A percentile compares a stretch with the other conserved stretches of the same genome.
Evolutionary conservation across 306 rosid genomes (phyloP).

Genomic region (Psophocarpus tetragonolobus): DNA sequence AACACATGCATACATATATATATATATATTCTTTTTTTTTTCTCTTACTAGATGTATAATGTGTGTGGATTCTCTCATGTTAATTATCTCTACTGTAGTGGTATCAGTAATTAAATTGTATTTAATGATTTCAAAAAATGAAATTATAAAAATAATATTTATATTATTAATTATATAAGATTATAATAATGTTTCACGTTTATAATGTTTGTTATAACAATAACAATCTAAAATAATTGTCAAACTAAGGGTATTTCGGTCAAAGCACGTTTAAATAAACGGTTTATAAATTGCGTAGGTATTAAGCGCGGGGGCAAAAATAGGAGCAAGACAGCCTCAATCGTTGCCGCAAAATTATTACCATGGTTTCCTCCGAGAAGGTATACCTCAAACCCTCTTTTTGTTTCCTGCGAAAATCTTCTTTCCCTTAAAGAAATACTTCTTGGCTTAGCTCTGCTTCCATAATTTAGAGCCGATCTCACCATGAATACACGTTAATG

Average conservation of each 20-base stretch:
- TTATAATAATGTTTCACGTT: too few species aligned
- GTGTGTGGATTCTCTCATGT: too few species aligned
- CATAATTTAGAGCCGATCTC: not conserved
- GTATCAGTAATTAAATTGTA: too few species aligned
- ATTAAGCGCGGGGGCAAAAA: not conserved
- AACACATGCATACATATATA: too few species aligned
- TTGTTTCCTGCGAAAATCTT: not conserved
- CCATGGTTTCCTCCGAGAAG: constrained; percentile 31
- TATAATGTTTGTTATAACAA: too few species aligned
- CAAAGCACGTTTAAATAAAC: not conserved
- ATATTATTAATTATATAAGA: too few species aligned
- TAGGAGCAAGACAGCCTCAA: not conserved
- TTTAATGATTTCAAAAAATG: too few species aligned
- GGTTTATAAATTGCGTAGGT: constrained; percentile 8
- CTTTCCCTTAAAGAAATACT: not conserved
- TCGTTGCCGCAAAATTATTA: not conserved
- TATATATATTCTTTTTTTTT: too few species aligned
- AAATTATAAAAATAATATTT: too few species aligned
- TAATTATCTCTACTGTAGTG: too few species aligned
- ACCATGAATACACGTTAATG: not conserved
- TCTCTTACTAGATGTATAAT: too few species aligned
- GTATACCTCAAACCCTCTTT: constrained; percentile 11
- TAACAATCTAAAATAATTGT: too few species aligned
- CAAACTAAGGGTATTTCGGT: constrained; percentile 20
- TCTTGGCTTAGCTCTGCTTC: not conserved